Evolutionary conservation across 2,329 filamentous ascomycete species (phyloP), one percentile per base, ranked within the genome.

Genomic region (Alternaria consortialis): DNA sequence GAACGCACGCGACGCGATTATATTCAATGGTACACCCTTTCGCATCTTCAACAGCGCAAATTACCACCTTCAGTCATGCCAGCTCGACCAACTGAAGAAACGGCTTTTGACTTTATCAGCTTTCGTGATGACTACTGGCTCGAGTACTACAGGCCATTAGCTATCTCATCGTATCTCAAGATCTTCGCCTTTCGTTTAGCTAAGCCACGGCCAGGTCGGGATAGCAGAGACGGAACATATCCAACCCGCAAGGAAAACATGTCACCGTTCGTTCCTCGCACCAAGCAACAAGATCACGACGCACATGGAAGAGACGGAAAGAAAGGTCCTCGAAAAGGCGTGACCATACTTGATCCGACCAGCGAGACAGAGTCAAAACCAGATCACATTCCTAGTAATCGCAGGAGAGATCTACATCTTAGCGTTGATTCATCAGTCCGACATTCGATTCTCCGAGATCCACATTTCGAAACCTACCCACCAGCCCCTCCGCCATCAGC

Each of bases 91-190:
- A 65, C 56, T 4, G 53, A 58, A 5, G 64, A 70, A 13, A 55
- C 66, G 13, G 56, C 61, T 9, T 66, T 68, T 39, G 74, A 60
- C 9, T 71, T 71, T 13, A 80, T 91, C 3, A 81, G 84, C 4
- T 88, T 86, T 61, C 93, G 92, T 62, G 94, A 98, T 74, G 93
- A 98, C 77, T 99, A 97, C 79, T 99, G 95, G 95, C 84, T 95
- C 7, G 95, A 99, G 76, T 98, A 97, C 77, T 99, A 99, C 76
- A 89, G 94, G 13, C 95, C 95, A 0, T 85, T 92, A 7, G 92
- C 91, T 0, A 81, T 98, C 1, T 97, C 95, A 0, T 95, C 93
- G 0, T 93, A 98, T 67, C 86, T 90, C 13, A 99, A 97, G 75
- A 91, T 97, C 76, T 97, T 97, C 75, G 88, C 93, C 0, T 97